A percentile compares a stretch with the other conserved stretches of the same genome.
Conservation (phyloP, 805 yeast species). For the Yarrowia divulgata region DNA sequence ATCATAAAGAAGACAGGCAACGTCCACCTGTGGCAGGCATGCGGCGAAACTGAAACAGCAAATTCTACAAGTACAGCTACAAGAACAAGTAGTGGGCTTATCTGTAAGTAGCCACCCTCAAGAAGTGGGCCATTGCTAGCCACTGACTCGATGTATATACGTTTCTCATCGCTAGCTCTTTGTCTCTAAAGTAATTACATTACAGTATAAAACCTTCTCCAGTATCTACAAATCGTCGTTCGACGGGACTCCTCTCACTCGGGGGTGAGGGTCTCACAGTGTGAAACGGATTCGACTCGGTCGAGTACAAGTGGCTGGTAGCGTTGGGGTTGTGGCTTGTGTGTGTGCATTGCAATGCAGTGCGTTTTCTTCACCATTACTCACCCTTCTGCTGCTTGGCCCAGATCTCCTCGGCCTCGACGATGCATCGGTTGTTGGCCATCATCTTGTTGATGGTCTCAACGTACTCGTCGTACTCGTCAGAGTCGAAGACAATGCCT, state of each 20-base stretch:
- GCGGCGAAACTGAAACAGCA: no score
- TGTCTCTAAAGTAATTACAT: no score
- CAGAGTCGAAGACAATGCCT: constrained; percentile 95
- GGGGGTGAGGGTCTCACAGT: constrained; percentile 10
- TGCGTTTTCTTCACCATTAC: not conserved
- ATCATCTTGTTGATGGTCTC: constrained; percentile 98
- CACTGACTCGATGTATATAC: no score
- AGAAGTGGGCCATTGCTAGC: no score
- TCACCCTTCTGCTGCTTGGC: constrained; percentile 38
- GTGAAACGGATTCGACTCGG: constrained; percentile 22
- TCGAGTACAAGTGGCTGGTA: not conserved
- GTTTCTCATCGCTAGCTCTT: no score
- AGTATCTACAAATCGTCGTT: constrained; percentile 26
- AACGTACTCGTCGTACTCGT: constrained; percentile 91
- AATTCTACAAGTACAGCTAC: no score
- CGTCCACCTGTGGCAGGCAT: not conserved
- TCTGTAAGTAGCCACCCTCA: no score
- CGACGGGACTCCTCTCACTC: constrained; percentile 38
- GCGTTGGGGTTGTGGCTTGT: not conserved
- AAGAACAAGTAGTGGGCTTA: no score
- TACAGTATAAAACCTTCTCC: not conserved
- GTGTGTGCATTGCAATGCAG: not conserved
- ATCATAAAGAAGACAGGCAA: not conserved
- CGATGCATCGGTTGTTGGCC: constrained; percentile 88
- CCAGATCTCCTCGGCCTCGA: constrained; percentile 79